Percentiles rank a stretch among this genome's conserved stretches.
phyloP scores from a whole-genome alignment of 108 stramenopile species.

The Licmophora abbreviata region DNA sequence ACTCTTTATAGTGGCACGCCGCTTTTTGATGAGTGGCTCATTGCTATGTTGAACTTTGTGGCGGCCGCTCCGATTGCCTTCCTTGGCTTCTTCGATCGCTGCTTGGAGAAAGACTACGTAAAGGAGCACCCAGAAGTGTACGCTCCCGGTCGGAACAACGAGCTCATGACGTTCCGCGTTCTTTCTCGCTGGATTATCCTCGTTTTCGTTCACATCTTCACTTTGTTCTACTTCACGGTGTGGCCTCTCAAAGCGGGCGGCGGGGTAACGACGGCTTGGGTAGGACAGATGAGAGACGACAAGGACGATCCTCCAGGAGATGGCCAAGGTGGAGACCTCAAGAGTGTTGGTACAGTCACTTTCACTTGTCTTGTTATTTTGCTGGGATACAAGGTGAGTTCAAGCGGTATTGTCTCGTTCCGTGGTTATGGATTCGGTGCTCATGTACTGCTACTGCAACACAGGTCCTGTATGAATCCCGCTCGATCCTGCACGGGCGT shows the following conservation, averaged over 20 bases:
- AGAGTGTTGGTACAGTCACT: slow-evolving; percentile 66
- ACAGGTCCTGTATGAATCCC: slow-evolving; percentile 68
- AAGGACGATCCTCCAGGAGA: slow-evolving; percentile 48
- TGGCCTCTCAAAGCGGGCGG: slow-evolving; percentile 37
- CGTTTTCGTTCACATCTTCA: slow-evolving; percentile 48
- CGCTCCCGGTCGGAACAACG: slow-evolving; percentile 64
- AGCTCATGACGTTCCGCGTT: slow-evolving; percentile 54
- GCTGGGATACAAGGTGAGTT: slow-evolving; percentile 61
- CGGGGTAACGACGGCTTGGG: slow-evolving; percentile 56
- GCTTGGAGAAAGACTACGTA: slow-evolving; percentile 79
- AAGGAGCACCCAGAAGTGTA: slow-evolving; percentile 66
- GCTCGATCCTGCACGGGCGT: slow-evolving; percentile 59
- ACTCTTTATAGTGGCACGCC: slow-evolving; percentile 79
- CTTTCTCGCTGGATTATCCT: slow-evolving; percentile 59
- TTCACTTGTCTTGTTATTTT: slow-evolving; percentile 56
- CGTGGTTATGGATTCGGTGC: not conserved
- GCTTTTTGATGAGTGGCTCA: slow-evolving; percentile 75
- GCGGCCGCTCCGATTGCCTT: slow-evolving; percentile 79
- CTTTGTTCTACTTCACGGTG: slow-evolving; percentile 62
- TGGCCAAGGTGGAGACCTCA: slow-evolving; percentile 70
- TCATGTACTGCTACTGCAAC: slow-evolving; percentile 14
- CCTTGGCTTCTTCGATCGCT: slow-evolving; percentile 88
- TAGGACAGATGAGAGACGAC: slow-evolving; percentile 49
- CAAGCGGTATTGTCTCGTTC: not conserved
- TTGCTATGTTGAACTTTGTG: slow-evolving; percentile 84